Base-by-base conservation (phyloP, 2,329 filamentous ascomycete genomes). In the Phaeoacremonium minimum region DNA sequence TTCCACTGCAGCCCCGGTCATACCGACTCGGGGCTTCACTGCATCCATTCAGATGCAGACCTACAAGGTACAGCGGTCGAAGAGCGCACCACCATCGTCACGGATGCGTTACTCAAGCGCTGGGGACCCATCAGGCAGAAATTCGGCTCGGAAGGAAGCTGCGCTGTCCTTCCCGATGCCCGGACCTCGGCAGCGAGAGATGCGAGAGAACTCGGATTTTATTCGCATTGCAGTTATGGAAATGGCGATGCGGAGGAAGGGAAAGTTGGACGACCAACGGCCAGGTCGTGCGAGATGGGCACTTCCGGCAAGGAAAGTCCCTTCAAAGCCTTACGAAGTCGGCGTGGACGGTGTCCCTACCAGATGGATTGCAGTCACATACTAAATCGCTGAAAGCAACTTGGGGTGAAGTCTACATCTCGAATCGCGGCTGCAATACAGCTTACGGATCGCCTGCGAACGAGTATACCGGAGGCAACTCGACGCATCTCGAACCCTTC, bases 21-120 rank as follows among this genome's bases (percentile, higher is more conserved):
- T 49, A 18, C 29, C 41, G 33, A 38, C 61, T 37, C 58, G n/a
- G n/a, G 64, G 41, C 35, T 83, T 75, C 49, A 81, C 77, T 12
- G 78, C 80, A 17, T 83, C 80, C 2, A 84, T 85, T 40, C 80
- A 84, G 53, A 83, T 85, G 80, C 78, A 83, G 50, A 85, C 80
- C 1, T 85, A 85, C 64, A 79, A 77, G 51, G 69, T 78, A 20
- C 71, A 71, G 48, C 67, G 68, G 22, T 70, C 67, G 18, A 66
- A 63, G 42, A 63, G 61, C 35, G 48, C 57, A 28, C 48, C 60
- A 15, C 42, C 55, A n/a, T 47, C 35, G 40, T 55, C 22, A 45
- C 53, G 38, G 35, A 47, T 34, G 14, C 47, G 39, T 35, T 52
- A 44, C 40, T n/a, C 22, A 26, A n/a, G 22, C 22, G 22, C 9